Conservation (phyloP, 306 rosid species). For the Parietaria judaica region DNA sequence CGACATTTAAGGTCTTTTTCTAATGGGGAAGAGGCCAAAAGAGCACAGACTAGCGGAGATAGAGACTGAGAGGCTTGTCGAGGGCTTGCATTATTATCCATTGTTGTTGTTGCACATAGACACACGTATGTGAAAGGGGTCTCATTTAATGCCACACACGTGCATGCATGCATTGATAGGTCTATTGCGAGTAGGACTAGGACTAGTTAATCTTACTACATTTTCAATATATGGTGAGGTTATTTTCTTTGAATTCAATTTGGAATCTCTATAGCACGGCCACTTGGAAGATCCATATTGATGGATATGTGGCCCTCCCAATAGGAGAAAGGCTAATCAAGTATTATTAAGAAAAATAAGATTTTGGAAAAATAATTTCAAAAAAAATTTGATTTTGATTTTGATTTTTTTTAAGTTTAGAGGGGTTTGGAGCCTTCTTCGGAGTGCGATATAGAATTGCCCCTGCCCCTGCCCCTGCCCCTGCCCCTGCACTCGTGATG, state of each 20-base stretch:
- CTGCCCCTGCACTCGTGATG: too few species aligned
- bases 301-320: constrained; percentile 3
- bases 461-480: too few species aligned
- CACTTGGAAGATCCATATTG: neutral
- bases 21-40: constrained; percentile 25
- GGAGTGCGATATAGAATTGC: too few species aligned
- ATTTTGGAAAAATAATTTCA: too few species aligned
- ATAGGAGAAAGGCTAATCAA: too few species aligned
- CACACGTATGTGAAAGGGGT: constrained; percentile 1
- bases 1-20: constrained; percentile 22
- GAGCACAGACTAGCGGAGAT: constrained; percentile 27
- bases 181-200: constrained; percentile 3
- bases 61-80: constrained; percentile 17
- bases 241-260: constrained; percentile 13
- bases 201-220: neutral
- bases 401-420: too few species aligned
- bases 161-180: constrained; percentile 30
- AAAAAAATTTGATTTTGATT: too few species aligned
- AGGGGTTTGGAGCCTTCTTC: too few species aligned
- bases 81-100: neutral
- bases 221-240: neutral
- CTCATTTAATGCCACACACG: constrained; percentile 33
- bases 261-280: neutral
- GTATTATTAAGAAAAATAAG: too few species aligned
- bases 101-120: neutral